Base-by-base conservation (phyloP, 768 basidiomycete genomes). In the Stropharia rugosoannulata region DNA sequence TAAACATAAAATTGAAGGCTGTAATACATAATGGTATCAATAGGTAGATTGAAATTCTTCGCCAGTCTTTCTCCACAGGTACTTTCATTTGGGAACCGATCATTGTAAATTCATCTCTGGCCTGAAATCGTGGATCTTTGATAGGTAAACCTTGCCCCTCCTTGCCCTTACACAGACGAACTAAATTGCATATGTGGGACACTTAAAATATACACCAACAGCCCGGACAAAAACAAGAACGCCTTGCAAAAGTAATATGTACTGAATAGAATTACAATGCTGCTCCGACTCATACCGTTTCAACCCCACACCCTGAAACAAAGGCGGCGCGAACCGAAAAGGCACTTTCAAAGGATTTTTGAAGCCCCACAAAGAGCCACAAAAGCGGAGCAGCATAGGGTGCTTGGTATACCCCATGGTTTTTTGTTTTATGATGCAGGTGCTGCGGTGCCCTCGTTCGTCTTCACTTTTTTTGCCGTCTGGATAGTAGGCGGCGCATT, bases 401-500 rank as follows among this genome's bases (percentile, higher is more conserved):
- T 32, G 29, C 29, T 7, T 32, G 29, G 29, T 10, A 22, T 19
- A 5, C 11, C 18, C 39, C 37, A 39, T 32, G 3, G 15, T 7
- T 16, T 12, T 15, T 10, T 3, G 6, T 5, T n/a, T 56, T 59
- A 64, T 47, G 60, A 64, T 25, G 58, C 48, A 51, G 64, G 58
- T 22, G 60, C 54, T 15, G 64, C 57, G 42, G 52, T 64, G 13
- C 68, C 71, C 16, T 69, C 71, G 29, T 79, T 73, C 9, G 73
- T 72, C 58, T 79, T 81, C 12, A 66, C 69, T 66, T 79, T 80
- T 64, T 82, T 82, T 37, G 70, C 68, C 46, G 69, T 69, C 54
- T 75, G 72, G 51, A 66, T 52, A 12, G 63, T 59, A 39, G 81
- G 82, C 10, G 90, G 90, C 3, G 84, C 85, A 32, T 72, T 76